Conservation (phyloP, 1,284 basidiomycete genomes). For the Ceratorhiza oryzae-sativae region DNA sequence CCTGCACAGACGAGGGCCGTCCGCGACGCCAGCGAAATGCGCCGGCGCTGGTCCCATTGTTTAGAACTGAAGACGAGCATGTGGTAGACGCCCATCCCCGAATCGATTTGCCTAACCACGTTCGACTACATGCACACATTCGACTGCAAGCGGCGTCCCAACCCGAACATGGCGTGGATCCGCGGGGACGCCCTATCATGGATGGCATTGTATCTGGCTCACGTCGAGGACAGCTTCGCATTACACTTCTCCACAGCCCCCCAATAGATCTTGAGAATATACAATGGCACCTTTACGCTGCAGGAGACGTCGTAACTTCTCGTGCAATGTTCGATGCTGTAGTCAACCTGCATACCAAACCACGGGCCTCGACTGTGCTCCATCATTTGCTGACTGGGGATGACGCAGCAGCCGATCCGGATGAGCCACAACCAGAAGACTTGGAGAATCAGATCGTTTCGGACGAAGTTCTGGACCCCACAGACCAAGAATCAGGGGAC, state of each 20-base stretch:
- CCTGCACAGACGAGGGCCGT: constrained; percentile 64
- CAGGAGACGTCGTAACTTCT: constrained; percentile 66
- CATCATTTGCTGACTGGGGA: constrained; percentile 56
- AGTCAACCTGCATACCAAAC: constrained; percentile 55
- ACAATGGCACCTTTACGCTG: constrained; percentile 69
- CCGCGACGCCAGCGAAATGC: constrained; percentile 54
- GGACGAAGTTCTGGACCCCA: neutral
- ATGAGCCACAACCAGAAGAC: neutral
- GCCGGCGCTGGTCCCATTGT: constrained; percentile 47
- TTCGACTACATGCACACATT: constrained; percentile 68
- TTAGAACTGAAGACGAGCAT: constrained; percentile 48
- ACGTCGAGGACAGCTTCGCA: constrained; percentile 60
- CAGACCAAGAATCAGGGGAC: too few species aligned
- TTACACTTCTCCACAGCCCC: constrained; percentile 61
- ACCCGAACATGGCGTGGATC: constrained; percentile 58
- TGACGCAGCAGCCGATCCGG: neutral
- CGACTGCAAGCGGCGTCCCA: constrained; percentile 64
- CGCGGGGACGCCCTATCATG: constrained; percentile 53
- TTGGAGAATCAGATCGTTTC: constrained; percentile 32
- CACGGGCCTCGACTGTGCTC: constrained; percentile 59
- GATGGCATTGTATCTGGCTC: constrained; percentile 64
- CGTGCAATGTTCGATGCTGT: constrained; percentile 70
- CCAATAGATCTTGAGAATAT: constrained; percentile 64
- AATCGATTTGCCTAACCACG: constrained; percentile 58
- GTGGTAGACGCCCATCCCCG: constrained; percentile 61